Conservation (phyloP, 306 rosid genomes). For the Vigna trinervia region DNA sequence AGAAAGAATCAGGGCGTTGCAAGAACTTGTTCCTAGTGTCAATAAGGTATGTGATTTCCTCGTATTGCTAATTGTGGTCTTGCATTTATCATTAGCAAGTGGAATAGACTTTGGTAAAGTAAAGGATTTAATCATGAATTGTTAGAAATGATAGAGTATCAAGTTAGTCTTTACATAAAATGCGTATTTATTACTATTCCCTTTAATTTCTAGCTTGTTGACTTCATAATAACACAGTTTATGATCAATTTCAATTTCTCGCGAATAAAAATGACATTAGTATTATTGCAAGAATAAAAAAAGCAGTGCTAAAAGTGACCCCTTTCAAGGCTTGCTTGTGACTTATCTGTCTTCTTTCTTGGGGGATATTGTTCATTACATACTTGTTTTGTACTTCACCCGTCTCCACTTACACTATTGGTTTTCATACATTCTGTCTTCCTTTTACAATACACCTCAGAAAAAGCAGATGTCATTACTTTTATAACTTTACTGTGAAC, state of each 20-base stretch:
- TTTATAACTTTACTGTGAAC: slow-evolving; percentile 6
- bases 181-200: neutral
- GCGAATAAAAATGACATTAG: slow-evolving; percentile 1
- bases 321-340: slow-evolving; percentile 24
- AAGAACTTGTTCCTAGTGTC: slow-evolving; percentile 95
- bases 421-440: neutral
- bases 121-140: slow-evolving; percentile 4
- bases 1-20: slow-evolving; percentile 96
- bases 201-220: slow-evolving; percentile 6
- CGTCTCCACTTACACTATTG: slow-evolving; percentile 10
- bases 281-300: slow-evolving; percentile 26
- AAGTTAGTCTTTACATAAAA: slow-evolving; percentile 5
- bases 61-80: slow-evolving; percentile 39
- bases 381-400: slow-evolving; percentile 20
- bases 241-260: neutral
- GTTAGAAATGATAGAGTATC: neutral
- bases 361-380: slow-evolving; percentile 25
- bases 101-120: slow-evolving; percentile 15
- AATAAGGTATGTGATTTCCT: slow-evolving; percentile 67
- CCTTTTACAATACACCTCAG: neutral
- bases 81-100: slow-evolving; percentile 13
- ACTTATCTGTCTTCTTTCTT: slow-evolving; percentile 8
- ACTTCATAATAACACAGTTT: slow-evolving; percentile 13
- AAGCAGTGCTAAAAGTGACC: slow-evolving; percentile 10
- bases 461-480: slow-evolving; percentile 9